A percentile compares a stretch with the other conserved stretches of the same genome.
Evolutionary conservation across 208 protist species (phyloP).

Genomic region (Wallacemonas sp.): DNA sequence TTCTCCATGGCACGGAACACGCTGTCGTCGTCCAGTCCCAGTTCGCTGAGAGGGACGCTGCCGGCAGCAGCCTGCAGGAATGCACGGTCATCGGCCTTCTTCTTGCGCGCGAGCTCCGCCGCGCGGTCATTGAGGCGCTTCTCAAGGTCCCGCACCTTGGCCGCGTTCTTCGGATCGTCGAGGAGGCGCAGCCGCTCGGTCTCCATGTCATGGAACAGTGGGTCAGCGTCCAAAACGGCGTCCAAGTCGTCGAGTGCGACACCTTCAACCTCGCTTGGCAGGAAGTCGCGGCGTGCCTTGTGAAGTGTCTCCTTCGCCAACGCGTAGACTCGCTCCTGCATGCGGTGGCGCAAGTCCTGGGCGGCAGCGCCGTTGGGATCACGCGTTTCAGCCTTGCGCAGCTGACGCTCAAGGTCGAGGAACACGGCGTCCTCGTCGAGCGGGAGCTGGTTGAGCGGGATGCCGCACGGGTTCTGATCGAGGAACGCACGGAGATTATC

Average conservation of each 20-base stretch:
- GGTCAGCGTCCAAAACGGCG: constrained; percentile 25
- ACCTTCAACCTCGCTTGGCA: constrained; percentile 22
- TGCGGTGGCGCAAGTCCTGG: constrained; percentile 22
- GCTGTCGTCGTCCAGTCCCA: constrained; percentile 26
- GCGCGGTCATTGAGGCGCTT: constrained; percentile 38
- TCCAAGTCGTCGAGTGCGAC: constrained; percentile 29
- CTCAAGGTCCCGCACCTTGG: constrained; percentile 34
- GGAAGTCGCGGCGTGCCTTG: constrained; percentile 27
- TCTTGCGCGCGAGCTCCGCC: constrained; percentile 26
- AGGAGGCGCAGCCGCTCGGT: constrained; percentile 25
- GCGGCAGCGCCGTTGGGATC: constrained; percentile 18
- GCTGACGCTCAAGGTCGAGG: constrained; percentile 22
- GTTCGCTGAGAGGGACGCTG: constrained; percentile 23
- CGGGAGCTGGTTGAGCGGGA: constrained; percentile 35
- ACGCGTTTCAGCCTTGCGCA: constrained; percentile 13
- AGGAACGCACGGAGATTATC: constrained; percentile 26
- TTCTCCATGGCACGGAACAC: constrained; percentile 34
- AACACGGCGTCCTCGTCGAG: constrained; percentile 44
- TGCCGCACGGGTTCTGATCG: constrained; percentile 30
- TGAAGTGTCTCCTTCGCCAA: constrained; percentile 29
- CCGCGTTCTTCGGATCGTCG: constrained; percentile 24
- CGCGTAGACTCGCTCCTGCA: constrained; percentile 32
- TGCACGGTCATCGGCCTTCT: constrained; percentile 24
- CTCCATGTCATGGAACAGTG: constrained; percentile 39
- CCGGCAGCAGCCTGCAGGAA: constrained; percentile 22